Base-by-base conservation (phyloP, 306 rosid species). In the Sechiopsis laciniata region DNA sequence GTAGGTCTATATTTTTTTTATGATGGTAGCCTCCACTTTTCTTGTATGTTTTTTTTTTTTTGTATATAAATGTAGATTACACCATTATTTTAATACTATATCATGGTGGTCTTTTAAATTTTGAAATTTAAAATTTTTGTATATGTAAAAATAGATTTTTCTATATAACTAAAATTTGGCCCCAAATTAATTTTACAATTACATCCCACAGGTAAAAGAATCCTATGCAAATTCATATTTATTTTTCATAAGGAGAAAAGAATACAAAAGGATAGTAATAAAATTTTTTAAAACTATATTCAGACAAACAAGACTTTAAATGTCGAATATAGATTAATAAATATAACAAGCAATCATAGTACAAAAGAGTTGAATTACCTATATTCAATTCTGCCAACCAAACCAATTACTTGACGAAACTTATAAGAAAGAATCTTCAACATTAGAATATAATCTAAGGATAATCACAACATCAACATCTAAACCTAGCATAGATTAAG, bases 401-500 rank as follows among this genome's bases (percentile, higher is more conserved):
- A 2, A n/a, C 48, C 48, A 14, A 71, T 52, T 8, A 24, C 14
- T 21, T 5, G 10, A 66, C n/a, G 29, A 40, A 40, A 37, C 16
- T 9, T 65, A 13, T 37, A 40, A 6, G 21, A 65, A 65, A 65
- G 71, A n/a, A 17, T 5, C 26, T 11, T 32, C 9, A 16, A 65
- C 29, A 6, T 19, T 11, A 12, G 1, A 67, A 48, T 20, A 68
- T 19, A 17, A 66, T 37, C 37, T 6, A 66, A 10, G 74, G 74
- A 70, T 70, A 71, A 71, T 51, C 15, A 71, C 48, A 71, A 52
- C 58, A 53, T 26, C 29, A 26, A 45, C 50, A 15, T 63, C 50
- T 63, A 14, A 63, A 35, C 24, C 35, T 14, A 22, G 8, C 58
- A 3, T 13, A 0, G 12, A 29, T 61, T 14, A 61, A 29, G 67